phyloP scores from a whole-genome alignment of 208 protist genomes.

The Wallacemonas rigidus region DNA sequence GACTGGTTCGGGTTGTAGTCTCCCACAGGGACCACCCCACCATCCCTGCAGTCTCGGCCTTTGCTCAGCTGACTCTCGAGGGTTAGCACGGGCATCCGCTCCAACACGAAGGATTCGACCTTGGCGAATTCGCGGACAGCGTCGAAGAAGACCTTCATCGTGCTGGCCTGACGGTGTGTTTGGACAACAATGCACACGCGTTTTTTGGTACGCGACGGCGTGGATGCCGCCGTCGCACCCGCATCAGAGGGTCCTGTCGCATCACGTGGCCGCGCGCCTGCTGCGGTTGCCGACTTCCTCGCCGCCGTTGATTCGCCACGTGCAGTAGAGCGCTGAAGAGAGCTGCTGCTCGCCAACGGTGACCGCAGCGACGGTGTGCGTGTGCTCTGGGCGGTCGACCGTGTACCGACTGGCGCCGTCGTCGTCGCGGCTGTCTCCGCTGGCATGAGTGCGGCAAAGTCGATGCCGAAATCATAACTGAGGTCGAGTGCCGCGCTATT shows the following conservation, averaged over 20 bases:
- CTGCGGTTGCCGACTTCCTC: too few species aligned
- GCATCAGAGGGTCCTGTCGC: too few species aligned
- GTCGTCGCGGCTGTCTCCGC: background rate
- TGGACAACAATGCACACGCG: conserved; percentile 75
- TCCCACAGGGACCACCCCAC: conserved; percentile 33
- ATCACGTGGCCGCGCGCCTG: too few species aligned
- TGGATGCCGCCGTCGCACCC: background rate
- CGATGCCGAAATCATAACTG: conserved; percentile 5
- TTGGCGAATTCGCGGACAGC: conserved; percentile 38
- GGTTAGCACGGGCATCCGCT: conserved; percentile 25
- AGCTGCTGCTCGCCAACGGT: background rate
- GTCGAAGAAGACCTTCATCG: conserved; percentile 81
- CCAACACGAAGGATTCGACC: conserved; percentile 47
- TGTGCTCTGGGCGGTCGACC: background rate
- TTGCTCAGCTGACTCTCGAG: conserved; percentile 30
- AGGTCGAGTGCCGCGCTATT: conserved; percentile 8
- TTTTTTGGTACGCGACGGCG: conserved; percentile 3
- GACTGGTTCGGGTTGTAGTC: conserved; percentile 22
- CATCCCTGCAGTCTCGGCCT: conserved; percentile 30
- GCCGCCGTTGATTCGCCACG: background rate
- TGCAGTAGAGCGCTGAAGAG: background rate
- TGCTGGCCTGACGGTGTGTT: conserved; percentile 76
- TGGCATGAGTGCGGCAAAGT: background rate
- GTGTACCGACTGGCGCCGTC: background rate
- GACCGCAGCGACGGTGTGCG: conserved; percentile 1